Percentiles rank a stretch among this genome's conserved stretches.
phyloP scores from a whole-genome alignment of 139 green algal species.

The Volvox africanus region DNA sequence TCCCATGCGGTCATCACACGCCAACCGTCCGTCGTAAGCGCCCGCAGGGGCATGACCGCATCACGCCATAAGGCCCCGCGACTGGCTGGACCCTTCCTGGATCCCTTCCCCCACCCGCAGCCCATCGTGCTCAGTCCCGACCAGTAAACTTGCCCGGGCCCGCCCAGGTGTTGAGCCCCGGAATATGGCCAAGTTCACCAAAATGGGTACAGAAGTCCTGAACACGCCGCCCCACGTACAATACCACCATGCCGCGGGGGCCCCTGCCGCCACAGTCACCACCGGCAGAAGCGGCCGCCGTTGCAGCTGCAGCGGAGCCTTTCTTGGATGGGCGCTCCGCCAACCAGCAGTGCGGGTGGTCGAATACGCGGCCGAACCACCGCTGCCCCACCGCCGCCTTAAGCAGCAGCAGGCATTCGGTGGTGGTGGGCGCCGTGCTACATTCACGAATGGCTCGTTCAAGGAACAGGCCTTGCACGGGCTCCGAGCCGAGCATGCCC shows the following conservation, averaged over 20 bases:
- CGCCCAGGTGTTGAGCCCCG: conserved; percentile 16
- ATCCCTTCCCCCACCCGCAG: not conserved
- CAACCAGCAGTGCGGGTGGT: conserved; percentile 45
- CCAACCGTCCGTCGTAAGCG: no score
- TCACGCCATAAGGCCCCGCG: no score
- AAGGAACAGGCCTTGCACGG: conserved; percentile 28
- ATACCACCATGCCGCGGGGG: conserved; percentile 46
- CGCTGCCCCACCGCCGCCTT: conserved; percentile 41
- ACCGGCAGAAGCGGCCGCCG: not conserved
- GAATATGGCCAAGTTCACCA: conserved; percentile 36
- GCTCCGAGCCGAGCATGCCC: not conserved
- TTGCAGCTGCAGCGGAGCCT: not conserved
- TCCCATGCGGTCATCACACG: no score
- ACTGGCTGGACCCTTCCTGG: no score
- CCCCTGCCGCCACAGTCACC: conserved; percentile 7
- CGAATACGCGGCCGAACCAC: conserved; percentile 32
- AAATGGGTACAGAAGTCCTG: conserved; percentile 36
- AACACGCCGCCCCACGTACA: conserved; percentile 35
- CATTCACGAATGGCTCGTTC: conserved; percentile 19
- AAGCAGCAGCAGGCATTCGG: conserved; percentile 28
- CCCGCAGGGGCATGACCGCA: no score
- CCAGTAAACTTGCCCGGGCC: not conserved
- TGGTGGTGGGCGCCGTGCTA: not conserved
- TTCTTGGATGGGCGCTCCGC: conserved; percentile 6
- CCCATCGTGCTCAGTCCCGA: not conserved